These are phyloP conservation scores for Verticillium dahliae DNA, from an alignment of 2,329 filamentous ascomycete species.

Conservation along the genomic window DNA sequence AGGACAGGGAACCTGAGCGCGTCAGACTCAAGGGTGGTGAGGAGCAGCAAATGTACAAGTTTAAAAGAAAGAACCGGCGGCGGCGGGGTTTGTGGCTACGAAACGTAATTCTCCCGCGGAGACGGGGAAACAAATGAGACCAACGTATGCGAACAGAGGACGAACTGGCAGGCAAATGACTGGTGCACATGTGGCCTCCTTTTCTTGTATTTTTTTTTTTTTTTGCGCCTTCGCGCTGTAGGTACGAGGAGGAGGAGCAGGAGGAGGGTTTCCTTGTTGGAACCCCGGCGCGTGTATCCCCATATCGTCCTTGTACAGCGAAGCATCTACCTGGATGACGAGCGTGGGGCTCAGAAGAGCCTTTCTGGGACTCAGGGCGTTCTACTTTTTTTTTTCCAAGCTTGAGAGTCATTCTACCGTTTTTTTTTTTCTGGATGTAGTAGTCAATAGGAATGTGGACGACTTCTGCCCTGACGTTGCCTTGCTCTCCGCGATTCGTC, in stretches of 20 bases:
- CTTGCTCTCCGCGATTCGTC: not conserved
- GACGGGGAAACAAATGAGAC: not conserved
- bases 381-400: not conserved
- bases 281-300: not conserved
- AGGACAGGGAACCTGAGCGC: not conserved
- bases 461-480: not conserved
- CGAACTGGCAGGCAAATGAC: not conserved
- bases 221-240: too few relatives aligned
- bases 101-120: not conserved
- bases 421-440: not conserved
- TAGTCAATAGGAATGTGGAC: not conserved
- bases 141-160: not conserved
- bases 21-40: too few relatives aligned
- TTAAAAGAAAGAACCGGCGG: not conserved
- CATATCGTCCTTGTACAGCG: not conserved
- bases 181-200: not conserved
- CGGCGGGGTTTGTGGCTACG: not conserved
- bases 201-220: not conserved
- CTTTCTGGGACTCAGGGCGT: not conserved
- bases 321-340: not conserved
- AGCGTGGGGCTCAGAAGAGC: not conserved
- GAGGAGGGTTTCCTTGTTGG: not conserved
- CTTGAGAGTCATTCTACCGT: not conserved
- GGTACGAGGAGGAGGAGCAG: too few relatives aligned
- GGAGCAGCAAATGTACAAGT: not conserved